These are phyloP conservation scores for Conticribra weissflogii DNA, from an alignment of 108 stramenopile genomes.

Conservation along the genomic window DNA sequence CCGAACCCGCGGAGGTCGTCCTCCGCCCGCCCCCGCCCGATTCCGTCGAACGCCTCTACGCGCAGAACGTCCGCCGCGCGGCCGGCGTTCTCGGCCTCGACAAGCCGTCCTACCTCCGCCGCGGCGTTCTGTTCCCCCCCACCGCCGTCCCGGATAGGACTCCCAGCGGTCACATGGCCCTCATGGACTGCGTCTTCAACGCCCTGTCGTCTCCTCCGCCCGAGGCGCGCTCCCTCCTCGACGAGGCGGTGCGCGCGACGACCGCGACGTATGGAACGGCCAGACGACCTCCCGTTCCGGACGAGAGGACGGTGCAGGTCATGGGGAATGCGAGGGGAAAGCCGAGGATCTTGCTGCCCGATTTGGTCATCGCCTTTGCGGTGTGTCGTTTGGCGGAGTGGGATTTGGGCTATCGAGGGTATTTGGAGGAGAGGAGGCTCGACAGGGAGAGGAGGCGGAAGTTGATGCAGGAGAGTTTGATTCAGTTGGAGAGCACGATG, in stretches of 20 bases:
- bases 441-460: conserved; percentile 20
- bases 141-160: conserved; percentile 67
- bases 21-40: background rate
- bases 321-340: conserved; percentile 27
- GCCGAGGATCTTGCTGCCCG: conserved; percentile 62
- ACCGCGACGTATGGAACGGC: background rate
- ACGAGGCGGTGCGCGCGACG: conserved; percentile 21
- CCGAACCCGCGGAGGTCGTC: conserved; percentile 1
- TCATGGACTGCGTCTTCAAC: conserved; percentile 82
- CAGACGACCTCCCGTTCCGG: background rate
- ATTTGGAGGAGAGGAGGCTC: conserved; percentile 27
- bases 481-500: conserved; percentile 44
- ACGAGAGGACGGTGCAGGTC: conserved; percentile 36
- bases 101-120: conserved; percentile 57
- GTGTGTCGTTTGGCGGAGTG: conserved; percentile 61
- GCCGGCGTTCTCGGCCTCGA: conserved; percentile 60
- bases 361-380: conserved; percentile 76
- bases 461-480: conserved; percentile 24
- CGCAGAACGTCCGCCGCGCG: conserved; percentile 1
- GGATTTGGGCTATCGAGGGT: conserved; percentile 46
- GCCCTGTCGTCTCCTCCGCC: conserved; percentile 43
- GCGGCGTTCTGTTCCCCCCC: conserved; percentile 61
- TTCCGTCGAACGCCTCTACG: conserved; percentile 22
- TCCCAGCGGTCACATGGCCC: conserved; percentile 78
- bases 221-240: conserved; percentile 22